Percentiles rank a stretch among this genome's conserved stretches.
These are phyloP conservation scores for Ascodesmis nigricans DNA, from an alignment of 495 filamentous ascomycete species.

Conservation along the genomic window DNA sequence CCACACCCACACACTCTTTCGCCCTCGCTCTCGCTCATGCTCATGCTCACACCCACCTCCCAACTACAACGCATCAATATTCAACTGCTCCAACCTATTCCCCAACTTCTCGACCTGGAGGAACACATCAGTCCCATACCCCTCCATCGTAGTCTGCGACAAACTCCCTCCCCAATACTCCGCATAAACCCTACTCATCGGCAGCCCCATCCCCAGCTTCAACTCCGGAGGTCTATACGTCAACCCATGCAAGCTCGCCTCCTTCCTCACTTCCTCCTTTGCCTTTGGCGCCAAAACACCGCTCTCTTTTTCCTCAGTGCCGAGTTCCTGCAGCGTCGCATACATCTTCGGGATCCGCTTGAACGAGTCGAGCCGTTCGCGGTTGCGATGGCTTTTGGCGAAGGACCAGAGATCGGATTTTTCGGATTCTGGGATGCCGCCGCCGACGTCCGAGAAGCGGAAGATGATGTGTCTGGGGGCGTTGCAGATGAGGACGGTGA, in stretches of 20 bases:
- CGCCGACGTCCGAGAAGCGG: constrained; percentile 83
- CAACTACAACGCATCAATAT: constrained; percentile 18
- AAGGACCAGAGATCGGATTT: constrained; percentile 93
- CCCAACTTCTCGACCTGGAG: constrained; percentile 91
- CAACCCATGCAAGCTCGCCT: constrained; percentile 45
- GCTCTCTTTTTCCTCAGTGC: constrained; percentile 3
- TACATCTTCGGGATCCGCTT: constrained; percentile 76
- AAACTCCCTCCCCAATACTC: constrained; percentile 96
- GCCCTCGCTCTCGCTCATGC: no score
- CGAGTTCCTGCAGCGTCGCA: constrained; percentile 79
- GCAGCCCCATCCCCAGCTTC: constrained; percentile 77
- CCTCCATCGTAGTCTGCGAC: constrained; percentile 80
- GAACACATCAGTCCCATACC: constrained; percentile 95
- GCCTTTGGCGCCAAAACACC: constrained; percentile 19
- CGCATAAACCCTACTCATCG: constrained; percentile 83
- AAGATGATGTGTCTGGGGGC: constrained; percentile 90
- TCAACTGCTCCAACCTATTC: constrained; percentile 95
- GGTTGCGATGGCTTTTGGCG: constrained; percentile 57
- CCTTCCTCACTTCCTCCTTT: constrained; percentile 6
- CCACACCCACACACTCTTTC: no score
- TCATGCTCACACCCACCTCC: no score
- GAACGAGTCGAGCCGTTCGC: constrained; percentile 56
- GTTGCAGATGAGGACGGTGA: constrained; percentile 87
- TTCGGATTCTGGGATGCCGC: constrained; percentile 64
- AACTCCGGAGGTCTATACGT: constrained; percentile 69